Evolutionary conservation across 2,329 filamentous ascomycete species (phyloP).

Genomic region (Nemania abortiva): DNA sequence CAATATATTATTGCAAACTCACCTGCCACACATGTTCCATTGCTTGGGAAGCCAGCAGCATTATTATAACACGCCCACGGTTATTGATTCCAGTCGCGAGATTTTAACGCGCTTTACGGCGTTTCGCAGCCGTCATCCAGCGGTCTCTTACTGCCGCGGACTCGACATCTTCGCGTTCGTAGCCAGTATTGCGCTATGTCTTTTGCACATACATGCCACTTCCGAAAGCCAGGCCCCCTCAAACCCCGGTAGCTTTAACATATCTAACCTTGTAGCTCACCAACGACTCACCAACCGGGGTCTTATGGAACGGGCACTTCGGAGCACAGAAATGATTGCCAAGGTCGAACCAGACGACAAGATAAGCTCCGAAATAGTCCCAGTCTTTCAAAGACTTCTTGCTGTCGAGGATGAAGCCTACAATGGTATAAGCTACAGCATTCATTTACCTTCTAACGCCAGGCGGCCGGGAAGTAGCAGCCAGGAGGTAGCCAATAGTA

Average conservation of each 20-base stretch:
- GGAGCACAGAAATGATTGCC: conserved; percentile 50
- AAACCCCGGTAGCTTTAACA: conserved; percentile 25
- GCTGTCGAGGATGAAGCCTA: conserved; percentile 52
- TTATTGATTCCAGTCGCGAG: conserved; percentile 58
- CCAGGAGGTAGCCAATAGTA: neutral
- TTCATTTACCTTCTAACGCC: conserved; percentile 10
- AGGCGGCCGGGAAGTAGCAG: neutral
- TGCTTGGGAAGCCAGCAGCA: conserved; percentile 43
- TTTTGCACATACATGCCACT: conserved; percentile 56
- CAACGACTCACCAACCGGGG: conserved; percentile 58
- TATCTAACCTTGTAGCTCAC: conserved; percentile 54
- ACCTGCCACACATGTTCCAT: conserved; percentile 59
- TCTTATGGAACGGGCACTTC: conserved; percentile 54
- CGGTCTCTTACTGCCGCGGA: conserved; percentile 55
- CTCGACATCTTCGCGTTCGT: conserved; percentile 58
- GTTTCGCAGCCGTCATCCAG: conserved; percentile 51
- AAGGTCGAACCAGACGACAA: conserved; percentile 45
- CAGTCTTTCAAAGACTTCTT: conserved; percentile 54
- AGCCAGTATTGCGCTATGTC: conserved; percentile 55
- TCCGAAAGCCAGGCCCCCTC: conserved; percentile 33
- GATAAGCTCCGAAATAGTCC: conserved; percentile 47
- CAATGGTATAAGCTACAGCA: conserved; percentile 23
- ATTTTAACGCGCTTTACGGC: conserved; percentile 56
- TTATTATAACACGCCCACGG: conserved; percentile 56
- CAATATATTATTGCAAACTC: conserved; percentile 58